Conservation (phyloP, 1,284 basidiomycete species). For the Ceratobasidium sp. region DNA sequence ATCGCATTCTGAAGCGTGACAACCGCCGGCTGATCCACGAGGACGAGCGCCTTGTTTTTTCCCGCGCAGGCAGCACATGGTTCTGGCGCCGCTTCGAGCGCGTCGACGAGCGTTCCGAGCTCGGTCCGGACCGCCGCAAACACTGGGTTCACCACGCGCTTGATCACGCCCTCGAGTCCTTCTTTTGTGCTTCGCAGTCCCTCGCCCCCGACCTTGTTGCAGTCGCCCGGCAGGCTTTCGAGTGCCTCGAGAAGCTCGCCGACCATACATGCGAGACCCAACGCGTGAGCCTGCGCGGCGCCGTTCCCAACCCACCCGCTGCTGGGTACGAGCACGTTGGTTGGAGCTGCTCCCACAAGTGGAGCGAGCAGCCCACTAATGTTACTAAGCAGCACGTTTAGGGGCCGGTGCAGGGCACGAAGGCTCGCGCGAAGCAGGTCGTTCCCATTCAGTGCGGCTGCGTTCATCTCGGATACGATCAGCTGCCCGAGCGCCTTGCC, state of each 20-base stretch:
- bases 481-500: slow-evolving; percentile 71
- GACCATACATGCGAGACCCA: slow-evolving; percentile 72
- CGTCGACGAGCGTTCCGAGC: slow-evolving; percentile 68
- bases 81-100: slow-evolving; percentile 62
- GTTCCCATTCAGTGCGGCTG: slow-evolving; percentile 55
- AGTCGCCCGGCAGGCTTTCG: slow-evolving; percentile 69
- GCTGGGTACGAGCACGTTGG: slow-evolving; percentile 63
- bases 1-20: slow-evolving; percentile 65
- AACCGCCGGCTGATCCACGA: slow-evolving; percentile 67
- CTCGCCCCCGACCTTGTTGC: slow-evolving; percentile 55
- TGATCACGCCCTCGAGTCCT: slow-evolving; percentile 71
- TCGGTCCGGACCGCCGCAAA: slow-evolving; percentile 69
- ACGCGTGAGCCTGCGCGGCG: slow-evolving; percentile 71
- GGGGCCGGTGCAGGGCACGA: slow-evolving; percentile 74
- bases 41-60: slow-evolving; percentile 56
- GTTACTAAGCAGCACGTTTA: slow-evolving; percentile 76
- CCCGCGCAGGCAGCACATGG: slow-evolving; percentile 46
- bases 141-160: slow-evolving; percentile 71
- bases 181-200: slow-evolving; percentile 69
- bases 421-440: slow-evolving; percentile 75
- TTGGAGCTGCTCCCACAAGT: slow-evolving; percentile 60
- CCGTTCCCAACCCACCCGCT: slow-evolving; percentile 25
- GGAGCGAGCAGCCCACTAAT: slow-evolving; percentile 73
- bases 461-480: too few species aligned
- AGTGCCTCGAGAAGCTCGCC: slow-evolving; percentile 76